Evolutionary conservation across 2,329 filamentous ascomycete genomes (phyloP).

Genomic region (Atkinsonella hypoxylon): DNA sequence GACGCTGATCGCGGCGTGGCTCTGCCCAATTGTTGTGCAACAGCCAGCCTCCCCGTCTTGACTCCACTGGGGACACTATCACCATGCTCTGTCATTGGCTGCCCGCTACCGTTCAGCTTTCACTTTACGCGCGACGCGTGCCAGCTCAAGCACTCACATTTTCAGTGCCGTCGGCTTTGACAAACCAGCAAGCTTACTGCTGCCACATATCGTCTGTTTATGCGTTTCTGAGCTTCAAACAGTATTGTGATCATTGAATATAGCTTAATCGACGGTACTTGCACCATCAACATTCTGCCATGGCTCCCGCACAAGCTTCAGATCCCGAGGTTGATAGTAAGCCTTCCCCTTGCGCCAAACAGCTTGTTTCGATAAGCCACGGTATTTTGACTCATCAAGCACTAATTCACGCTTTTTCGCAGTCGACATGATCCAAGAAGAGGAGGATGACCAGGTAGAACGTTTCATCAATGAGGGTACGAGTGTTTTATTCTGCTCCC

Average conservation of each 20-base stretch:
- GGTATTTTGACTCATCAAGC: not conserved
- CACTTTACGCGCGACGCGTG: slow-evolving; percentile 28
- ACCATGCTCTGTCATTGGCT: not conserved
- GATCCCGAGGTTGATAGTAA: slow-evolving; percentile 26
- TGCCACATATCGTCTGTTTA: not conserved
- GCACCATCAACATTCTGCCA: slow-evolving; percentile 6
- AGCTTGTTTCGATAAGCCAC: not conserved
- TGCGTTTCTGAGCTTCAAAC: not conserved
- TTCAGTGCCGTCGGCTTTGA: slow-evolving; percentile 12
- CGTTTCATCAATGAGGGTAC: slow-evolving; percentile 88
- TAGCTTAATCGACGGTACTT: not conserved
- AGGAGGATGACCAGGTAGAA: slow-evolving; percentile 62
- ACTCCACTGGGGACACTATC: not conserved
- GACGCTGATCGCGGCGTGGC: not conserved
- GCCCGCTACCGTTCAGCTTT: not conserved
- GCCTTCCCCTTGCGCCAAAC: slow-evolving; percentile 2
- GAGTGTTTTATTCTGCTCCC: not conserved
- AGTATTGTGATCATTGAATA: not conserved
- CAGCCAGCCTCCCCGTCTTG: not conserved
- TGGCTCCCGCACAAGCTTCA: slow-evolving; percentile 24
- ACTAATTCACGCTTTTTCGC: slow-evolving; percentile 6
- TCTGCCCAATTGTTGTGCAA: not conserved
- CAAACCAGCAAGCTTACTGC: slow-evolving; percentile 13
- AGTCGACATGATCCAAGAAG: slow-evolving; percentile 43
- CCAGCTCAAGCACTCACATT: slow-evolving; percentile 4